Percentiles rank a stretch among this genome's conserved stretches.
Conservation (phyloP, 2,329 filamentous ascomycete species). For the Diplocarpon mali region DNA sequence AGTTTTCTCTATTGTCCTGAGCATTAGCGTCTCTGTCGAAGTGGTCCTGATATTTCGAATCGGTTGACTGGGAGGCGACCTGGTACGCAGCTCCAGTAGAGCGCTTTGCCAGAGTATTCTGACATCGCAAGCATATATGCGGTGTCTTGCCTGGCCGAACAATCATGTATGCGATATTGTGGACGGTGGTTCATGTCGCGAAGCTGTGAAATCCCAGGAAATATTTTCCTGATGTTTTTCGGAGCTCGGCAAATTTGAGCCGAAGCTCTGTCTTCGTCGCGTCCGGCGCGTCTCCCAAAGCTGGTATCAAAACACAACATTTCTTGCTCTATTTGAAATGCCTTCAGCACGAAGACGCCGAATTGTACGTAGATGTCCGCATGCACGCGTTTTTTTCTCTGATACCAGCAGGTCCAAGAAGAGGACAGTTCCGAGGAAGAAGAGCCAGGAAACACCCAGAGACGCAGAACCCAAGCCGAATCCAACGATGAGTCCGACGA, state of each 20-base stretch:
- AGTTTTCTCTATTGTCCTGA: not conserved
- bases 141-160: conserved; percentile 14
- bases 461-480: conserved; percentile 9
- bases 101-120: conserved; percentile 18
- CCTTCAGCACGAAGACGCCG: conserved; percentile 18
- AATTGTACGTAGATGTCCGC: conserved; percentile 10
- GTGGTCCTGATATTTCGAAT: not conserved
- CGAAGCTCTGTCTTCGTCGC: conserved; percentile 6
- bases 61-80: conserved; percentile 12
- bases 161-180: conserved; percentile 27
- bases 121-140: conserved; percentile 27
- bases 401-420: conserved; percentile 15
- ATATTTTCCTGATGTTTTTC: conserved; percentile 6
- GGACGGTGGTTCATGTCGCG: not conserved
- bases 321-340: conserved; percentile 13
- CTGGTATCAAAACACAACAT: not conserved
- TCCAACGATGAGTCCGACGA: conserved; percentile 24
- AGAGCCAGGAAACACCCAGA: conserved; percentile 17
- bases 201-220: not conserved
- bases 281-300: conserved; percentile 16
- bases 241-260: conserved; percentile 4
- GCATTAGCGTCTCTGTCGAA: not conserved
- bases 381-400: not conserved
- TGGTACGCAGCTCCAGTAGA: conserved; percentile 2
- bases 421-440: conserved; percentile 23